Evolutionary conservation across 768 basidiomycete genomes (phyloP).

Genomic region (Trametes cingulata): DNA sequence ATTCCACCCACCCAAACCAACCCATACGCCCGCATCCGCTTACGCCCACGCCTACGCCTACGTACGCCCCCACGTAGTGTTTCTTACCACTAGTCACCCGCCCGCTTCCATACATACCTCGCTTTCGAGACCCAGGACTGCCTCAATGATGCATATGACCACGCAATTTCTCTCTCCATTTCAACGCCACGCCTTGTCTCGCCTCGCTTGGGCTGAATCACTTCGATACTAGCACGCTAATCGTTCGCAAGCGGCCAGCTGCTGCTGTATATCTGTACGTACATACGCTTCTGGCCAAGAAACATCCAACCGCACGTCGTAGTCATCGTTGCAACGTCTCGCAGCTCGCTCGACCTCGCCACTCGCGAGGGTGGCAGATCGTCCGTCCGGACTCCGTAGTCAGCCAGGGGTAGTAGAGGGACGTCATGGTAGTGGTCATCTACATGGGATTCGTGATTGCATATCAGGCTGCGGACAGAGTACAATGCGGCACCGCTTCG

Average conservation of each 20-base stretch:
- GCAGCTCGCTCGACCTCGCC: neutral
- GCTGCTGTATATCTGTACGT: constrained; percentile 24
- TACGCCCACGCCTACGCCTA: neutral
- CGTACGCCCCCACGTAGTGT: neutral
- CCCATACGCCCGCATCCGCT: neutral
- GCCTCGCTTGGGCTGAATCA: too few relatives aligned
- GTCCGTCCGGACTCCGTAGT: neutral
- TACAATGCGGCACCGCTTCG: constrained; percentile 22
- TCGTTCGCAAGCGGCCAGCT: constrained; percentile 17
- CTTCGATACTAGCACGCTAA: constrained; percentile 18
- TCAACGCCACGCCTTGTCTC: neutral
- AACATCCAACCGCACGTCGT: neutral
- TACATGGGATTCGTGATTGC: constrained; percentile 18
- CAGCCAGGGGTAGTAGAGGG: neutral
- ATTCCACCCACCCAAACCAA: constrained; percentile 5
- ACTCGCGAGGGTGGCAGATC: neutral
- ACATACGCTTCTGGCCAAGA: constrained; percentile 8
- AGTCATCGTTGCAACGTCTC: neutral
- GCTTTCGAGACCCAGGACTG: neutral
- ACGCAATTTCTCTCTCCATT: neutral
- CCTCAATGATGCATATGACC: neutral
- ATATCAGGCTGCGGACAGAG: constrained; percentile 19
- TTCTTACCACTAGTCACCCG: neutral
- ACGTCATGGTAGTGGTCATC: neutral
- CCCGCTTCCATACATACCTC: neutral